Percentiles rank a stretch among this genome's conserved stretches.
Conservation (phyloP, 2,329 filamentous ascomycete genomes). For the Epichloe coenophiala region DNA sequence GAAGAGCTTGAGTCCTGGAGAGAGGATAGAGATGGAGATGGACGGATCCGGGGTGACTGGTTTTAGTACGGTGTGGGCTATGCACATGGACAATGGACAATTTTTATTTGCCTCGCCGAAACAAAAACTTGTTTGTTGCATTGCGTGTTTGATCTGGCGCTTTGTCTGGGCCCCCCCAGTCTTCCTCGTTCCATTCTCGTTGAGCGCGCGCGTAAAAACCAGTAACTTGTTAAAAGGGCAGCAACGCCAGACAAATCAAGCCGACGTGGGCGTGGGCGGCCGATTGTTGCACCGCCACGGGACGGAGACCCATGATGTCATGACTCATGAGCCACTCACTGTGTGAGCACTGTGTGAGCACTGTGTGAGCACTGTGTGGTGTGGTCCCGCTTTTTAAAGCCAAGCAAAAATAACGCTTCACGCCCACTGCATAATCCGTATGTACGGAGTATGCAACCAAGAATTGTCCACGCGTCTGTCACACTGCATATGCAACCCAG, state of each 20-base stretch:
- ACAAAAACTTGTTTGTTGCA: not conserved
- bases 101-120: not conserved
- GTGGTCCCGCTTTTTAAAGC: not conserved
- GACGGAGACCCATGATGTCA: constrained; percentile 17
- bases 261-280: constrained; percentile 1
- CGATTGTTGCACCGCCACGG: constrained; percentile 17
- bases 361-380: not conserved
- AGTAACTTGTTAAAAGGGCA: too few species aligned
- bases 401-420: not conserved
- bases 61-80: too few species aligned
- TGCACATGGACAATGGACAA: too few species aligned
- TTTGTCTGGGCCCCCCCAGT: not conserved
- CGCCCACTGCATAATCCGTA: too few species aligned
- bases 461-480: too few species aligned
- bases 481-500: too few species aligned
- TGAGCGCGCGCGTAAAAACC: not conserved
- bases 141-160: not conserved
- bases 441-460: too few species aligned
- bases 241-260: not conserved
- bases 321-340: constrained; percentile 15
- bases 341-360: not conserved
- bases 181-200: not conserved
- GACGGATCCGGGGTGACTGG: too few species aligned
- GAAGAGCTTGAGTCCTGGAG: not conserved
- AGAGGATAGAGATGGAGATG: too few species aligned